These are phyloP conservation scores for Cyberlindnera petersonii DNA, from an alignment of 805 yeast species.

Conservation along the genomic window DNA sequence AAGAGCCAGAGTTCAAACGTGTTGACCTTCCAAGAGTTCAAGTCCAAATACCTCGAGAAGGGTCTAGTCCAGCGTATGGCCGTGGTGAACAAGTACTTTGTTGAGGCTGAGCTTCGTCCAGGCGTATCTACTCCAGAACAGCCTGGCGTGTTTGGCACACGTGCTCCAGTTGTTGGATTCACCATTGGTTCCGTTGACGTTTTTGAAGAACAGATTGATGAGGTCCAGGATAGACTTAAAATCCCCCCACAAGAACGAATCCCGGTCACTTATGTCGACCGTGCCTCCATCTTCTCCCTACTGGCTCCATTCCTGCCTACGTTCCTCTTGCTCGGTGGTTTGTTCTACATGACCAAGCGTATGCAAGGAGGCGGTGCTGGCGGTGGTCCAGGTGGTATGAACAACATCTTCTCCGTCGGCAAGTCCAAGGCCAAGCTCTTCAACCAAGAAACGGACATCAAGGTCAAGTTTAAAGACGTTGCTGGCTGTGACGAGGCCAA, in stretches of 20 bases:
- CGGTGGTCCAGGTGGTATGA: slow-evolving; percentile 50
- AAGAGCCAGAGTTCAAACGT: slow-evolving; percentile 26
- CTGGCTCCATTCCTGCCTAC: slow-evolving; percentile 78
- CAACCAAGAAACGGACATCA: slow-evolving; percentile 79
- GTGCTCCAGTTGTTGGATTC: slow-evolving; percentile 52
- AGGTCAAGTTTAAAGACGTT: slow-evolving; percentile 79
- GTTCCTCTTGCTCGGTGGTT: slow-evolving; percentile 73
- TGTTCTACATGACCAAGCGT: slow-evolving; percentile 39
- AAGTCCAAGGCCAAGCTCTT: slow-evolving; percentile 76
- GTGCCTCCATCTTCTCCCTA: slow-evolving; percentile 59
- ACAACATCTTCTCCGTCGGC: slow-evolving; percentile 73
- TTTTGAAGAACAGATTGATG: slow-evolving; percentile 79
- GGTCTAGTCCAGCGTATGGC: slow-evolving; percentile 72
- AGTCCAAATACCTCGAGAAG: slow-evolving; percentile 67
- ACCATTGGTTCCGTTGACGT: slow-evolving; percentile 85
- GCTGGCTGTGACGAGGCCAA: slow-evolving; percentile 96
- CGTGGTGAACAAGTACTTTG: slow-evolving; percentile 70
- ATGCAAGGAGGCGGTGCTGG: slow-evolving; percentile 39
- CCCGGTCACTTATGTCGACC: slow-evolving; percentile 72
- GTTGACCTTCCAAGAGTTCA: slow-evolving; percentile 78
- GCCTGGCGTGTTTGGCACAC: slow-evolving; percentile 29
- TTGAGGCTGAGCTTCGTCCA: slow-evolving; percentile 60
- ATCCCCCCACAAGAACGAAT: slow-evolving; percentile 68
- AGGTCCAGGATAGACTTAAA: slow-evolving; percentile 63
- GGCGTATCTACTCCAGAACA: slow-evolving; percentile 29